These are phyloP conservation scores for Dioscorea dumetorum DNA, from an alignment of 106 monocot species.

Conservation along the genomic window DNA sequence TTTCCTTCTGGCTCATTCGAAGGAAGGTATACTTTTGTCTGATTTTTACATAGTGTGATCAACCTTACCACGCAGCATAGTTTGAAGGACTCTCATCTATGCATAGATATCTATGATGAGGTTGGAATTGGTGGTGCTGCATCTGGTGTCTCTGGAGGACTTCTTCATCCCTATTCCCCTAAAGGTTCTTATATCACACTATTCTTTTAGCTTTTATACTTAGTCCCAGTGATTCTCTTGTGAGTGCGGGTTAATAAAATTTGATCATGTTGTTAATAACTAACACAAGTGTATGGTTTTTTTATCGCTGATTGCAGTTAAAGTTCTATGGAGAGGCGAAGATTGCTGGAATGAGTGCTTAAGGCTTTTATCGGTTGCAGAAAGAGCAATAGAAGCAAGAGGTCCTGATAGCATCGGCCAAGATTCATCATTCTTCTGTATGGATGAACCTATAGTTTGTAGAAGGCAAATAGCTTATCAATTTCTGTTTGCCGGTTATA, in stretches of 20 bases:
- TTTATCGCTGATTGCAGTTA: slow-evolving; percentile 39
- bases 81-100: slow-evolving; percentile 36
- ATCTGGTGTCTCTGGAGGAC: slow-evolving; percentile 85
- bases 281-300: not conserved
- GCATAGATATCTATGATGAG: slow-evolving; percentile 82
- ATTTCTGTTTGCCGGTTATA: too few relatives aligned
- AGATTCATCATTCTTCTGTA: slow-evolving; percentile 15
- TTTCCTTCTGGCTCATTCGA: too few relatives aligned
- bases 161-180: slow-evolving; percentile 95
- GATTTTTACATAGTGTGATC: not conserved
- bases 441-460: slow-evolving; percentile 56
- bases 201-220: not conserved
- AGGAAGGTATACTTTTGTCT: not conserved
- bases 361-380: slow-evolving; percentile 60
- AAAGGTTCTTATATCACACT: slow-evolving; percentile 50
- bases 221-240: not conserved
- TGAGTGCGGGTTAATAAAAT: not conserved
- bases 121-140: slow-evolving; percentile 87
- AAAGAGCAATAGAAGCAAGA: slow-evolving; percentile 24
- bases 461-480: slow-evolving; percentile 45
- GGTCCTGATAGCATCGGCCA: slow-evolving; percentile 1
- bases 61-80: slow-evolving; percentile 35
- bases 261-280: not conserved
- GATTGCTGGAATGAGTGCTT: slow-evolving; percentile 90
- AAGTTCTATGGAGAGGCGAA: slow-evolving; percentile 72